A percentile compares a stretch with the other conserved stretches of the same genome.
These are phyloP conservation scores for Stagonosporopsis rhizophila DNA, from an alignment of 2,329 filamentous ascomycete genomes.

Conservation along the genomic window DNA sequence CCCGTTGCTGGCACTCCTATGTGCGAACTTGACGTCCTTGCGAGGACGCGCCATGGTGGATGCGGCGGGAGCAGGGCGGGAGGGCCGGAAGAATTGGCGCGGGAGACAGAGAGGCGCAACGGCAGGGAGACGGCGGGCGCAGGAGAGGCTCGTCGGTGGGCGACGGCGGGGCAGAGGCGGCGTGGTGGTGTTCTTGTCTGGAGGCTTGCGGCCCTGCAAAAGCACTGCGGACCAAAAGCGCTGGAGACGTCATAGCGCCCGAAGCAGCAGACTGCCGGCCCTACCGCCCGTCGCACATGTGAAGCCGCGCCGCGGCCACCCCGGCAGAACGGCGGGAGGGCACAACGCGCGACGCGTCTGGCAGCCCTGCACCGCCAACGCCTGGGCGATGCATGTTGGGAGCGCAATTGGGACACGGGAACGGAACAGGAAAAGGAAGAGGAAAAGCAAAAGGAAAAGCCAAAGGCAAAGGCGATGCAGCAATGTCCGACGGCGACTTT, in stretches of 20 bases:
- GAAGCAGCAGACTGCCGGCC: neutral
- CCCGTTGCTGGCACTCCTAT: slow-evolving; percentile 57
- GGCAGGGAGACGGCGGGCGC: no score
- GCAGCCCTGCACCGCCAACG: neutral
- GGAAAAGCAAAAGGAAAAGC: no score
- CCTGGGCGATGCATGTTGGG: neutral
- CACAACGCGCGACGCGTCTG: slow-evolving; percentile 2
- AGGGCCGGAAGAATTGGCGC: neutral
- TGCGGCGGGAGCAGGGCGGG: neutral
- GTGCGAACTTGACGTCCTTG: slow-evolving; percentile 68
- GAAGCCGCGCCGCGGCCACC: slow-evolving; percentile 3
- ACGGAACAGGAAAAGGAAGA: no score
- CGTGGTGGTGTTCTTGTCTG: neutral
- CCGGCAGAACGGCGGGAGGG: neutral
- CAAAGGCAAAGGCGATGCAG: slow-evolving; percentile 1
- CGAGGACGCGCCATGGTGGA: slow-evolving; percentile 51
- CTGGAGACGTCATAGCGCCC: slow-evolving; percentile 18
- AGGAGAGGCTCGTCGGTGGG: neutral
- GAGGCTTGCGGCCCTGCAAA: slow-evolving; percentile 1
- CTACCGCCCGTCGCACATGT: slow-evolving; percentile 1
- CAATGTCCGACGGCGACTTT: slow-evolving; percentile 52
- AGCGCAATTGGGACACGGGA: no score
- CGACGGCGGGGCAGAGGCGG: slow-evolving; percentile 1
- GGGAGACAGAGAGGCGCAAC: neutral
- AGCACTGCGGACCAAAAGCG: slow-evolving; percentile 16